Evolutionary conservation across 495 filamentous ascomycete genomes (phyloP), one percentile per base, ranked within the genome.

Genomic region (Astrothelium subdiscretum): DNA sequence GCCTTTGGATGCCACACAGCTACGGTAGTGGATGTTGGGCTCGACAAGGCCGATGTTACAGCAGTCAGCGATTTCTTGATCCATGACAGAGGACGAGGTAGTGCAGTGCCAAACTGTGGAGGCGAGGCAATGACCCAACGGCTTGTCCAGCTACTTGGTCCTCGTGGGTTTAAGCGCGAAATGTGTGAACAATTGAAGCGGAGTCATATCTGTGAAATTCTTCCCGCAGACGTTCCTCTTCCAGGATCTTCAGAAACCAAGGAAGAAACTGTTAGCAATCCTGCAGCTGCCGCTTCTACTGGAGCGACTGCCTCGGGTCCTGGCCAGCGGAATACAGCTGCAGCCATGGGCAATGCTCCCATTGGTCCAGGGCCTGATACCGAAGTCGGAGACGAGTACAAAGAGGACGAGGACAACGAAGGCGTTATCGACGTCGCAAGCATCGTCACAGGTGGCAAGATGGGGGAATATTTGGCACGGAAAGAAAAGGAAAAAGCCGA

Each of bases 131-230:
- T 98, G 79, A 98, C 94, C 2, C 81, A 84, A 66, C 80, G 84
- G 57, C 80, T 98, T 11, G 66, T 82, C 32, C 77, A 86, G 64
- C 74, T 95, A 32, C 80, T 98, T 11, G 77, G 81, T 42, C 65
- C 79, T 2, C 52, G 62, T 48, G 83, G 82, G 0, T 92, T 94
- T 66, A 86, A 83, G 6, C 73, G 85, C 27, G 90, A 96, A 48
- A 95, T 97, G 88, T 94, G 90, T 54, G 95, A 98, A 77, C 90
- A 96, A 74, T 74, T 98, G 60, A 98, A 98, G 79, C 85, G 83
- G 68, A 96, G 85, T 65, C 76, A 83, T 24, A 89, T 97, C 57
- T 92, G 91, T 67, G 94, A 98, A 72, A 85, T 97, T 58, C 77
- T 98, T 13, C 85, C 88, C 0, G 80, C 83, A 3, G 87, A 85